A percentile compares a stretch with the other conserved stretches of the same genome.
Evolutionary conservation across 2,329 filamentous ascomycete species (phyloP).

Genomic region (Pyrenophora seminiperda): DNA sequence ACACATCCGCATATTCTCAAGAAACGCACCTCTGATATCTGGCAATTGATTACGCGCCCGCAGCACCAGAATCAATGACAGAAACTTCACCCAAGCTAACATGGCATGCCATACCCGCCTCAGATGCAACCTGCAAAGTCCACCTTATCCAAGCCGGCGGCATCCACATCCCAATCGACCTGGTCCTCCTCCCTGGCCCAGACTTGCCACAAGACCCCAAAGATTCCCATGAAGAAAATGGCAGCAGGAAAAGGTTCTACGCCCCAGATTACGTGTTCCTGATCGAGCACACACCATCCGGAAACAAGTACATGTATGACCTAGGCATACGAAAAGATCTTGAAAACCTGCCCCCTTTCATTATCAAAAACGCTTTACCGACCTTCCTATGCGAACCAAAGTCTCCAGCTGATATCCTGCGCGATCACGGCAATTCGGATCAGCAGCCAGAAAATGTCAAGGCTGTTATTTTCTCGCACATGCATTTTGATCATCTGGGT

Average conservation of each 20-base stretch:
- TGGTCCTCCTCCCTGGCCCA: constrained; percentile 54
- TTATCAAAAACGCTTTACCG: constrained; percentile 50
- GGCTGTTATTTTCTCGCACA: constrained; percentile 47
- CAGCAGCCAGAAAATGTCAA: constrained; percentile 50
- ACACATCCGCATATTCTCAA: background rate
- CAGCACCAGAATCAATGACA: background rate
- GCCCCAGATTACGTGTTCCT: constrained; percentile 43
- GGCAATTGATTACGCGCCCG: background rate
- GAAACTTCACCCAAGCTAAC: constrained; percentile 11
- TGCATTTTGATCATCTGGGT: constrained; percentile 52
- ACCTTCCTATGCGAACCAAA: constrained; percentile 44
- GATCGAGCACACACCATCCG: constrained; percentile 34
- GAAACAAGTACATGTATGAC: constrained; percentile 57
- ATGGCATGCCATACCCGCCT: constrained; percentile 37
- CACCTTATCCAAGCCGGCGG: constrained; percentile 45
- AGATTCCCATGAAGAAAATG: constrained; percentile 39
- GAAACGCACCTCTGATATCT: background rate
- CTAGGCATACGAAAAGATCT: constrained; percentile 58
- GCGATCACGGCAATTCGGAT: constrained; percentile 28
- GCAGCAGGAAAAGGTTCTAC: constrained; percentile 26
- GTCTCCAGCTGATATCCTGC: constrained; percentile 35
- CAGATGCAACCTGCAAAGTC: constrained; percentile 35
- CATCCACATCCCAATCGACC: constrained; percentile 53
- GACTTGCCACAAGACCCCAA: constrained; percentile 50
- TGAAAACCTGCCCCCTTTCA: constrained; percentile 47